A percentile compares a stretch with the other conserved stretches of the same genome.
Evolutionary conservation across 306 rosid genomes (phyloP).

Genomic region (Nissolia schottii): DNA sequence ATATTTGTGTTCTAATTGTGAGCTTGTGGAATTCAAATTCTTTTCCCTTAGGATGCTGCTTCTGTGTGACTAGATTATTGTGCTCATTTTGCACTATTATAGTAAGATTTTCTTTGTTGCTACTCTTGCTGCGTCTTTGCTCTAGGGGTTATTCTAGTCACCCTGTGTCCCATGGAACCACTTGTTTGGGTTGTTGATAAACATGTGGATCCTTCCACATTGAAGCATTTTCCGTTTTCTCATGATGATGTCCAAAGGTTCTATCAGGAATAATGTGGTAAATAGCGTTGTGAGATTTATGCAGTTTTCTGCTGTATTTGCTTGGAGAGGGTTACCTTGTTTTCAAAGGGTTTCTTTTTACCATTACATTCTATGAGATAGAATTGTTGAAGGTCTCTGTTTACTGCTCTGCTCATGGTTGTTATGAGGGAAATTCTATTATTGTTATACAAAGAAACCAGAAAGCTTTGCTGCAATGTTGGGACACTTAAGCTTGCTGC

Average conservation of each 20-base stretch:
- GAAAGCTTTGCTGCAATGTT: neutral
- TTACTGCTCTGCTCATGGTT: conserved; percentile 1
- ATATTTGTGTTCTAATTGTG: neutral
- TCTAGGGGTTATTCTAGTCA: neutral
- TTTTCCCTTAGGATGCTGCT: conserved; percentile 3
- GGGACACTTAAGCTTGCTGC: neutral
- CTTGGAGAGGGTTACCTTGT: neutral
- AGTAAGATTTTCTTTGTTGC: neutral
- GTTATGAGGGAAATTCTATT: neutral
- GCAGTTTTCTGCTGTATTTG: neutral
- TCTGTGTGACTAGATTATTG: neutral
- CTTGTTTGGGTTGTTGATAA: conserved; percentile 9
- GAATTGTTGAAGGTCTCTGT: neutral
- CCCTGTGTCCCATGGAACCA: neutral
- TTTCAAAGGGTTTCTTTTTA: neutral
- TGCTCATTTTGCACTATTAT: conserved; percentile 14
- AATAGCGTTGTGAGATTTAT: neutral
- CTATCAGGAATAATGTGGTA: neutral
- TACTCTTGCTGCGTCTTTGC: neutral
- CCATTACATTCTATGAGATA: neutral
- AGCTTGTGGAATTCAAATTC: neutral
- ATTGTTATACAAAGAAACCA: neutral
- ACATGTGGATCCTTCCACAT: neutral
- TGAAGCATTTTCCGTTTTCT: conserved; percentile 11
- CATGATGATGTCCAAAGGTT: neutral